Evolutionary conservation across 257 asterid species (phyloP).

Genomic region (Nicotiana undulata): DNA sequence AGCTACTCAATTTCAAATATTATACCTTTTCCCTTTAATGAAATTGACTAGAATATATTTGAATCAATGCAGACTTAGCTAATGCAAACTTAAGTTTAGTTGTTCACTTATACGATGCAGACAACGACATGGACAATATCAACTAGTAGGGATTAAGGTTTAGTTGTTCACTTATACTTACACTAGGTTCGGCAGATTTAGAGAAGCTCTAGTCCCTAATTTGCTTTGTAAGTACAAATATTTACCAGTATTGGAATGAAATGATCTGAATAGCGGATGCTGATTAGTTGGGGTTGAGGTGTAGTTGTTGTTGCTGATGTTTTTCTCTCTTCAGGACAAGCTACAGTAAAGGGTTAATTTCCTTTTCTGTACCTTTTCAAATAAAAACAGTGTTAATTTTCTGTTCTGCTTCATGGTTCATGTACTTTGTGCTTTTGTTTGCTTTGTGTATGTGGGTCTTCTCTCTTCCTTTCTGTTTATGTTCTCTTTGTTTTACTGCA

Average conservation of each 20-base stretch:
- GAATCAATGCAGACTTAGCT: not conserved
- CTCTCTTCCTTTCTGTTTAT: constrained; percentile 9
- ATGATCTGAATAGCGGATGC: not conserved
- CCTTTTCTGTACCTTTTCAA: not conserved
- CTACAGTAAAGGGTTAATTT: not conserved
- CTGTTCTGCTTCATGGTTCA: not conserved
- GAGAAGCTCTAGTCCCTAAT: not conserved
- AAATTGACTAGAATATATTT: not conserved
- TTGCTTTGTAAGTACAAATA: not conserved
- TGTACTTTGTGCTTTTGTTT: constrained; percentile 5
- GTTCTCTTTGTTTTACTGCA: constrained; percentile 11
- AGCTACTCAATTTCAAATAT: too few species aligned
- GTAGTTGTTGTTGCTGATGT: not conserved
- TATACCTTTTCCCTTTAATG: not conserved
- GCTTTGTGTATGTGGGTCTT: constrained; percentile 17
- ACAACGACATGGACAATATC: not conserved
- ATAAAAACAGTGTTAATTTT: not conserved
- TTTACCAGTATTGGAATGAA: not conserved
- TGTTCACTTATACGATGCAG: not conserved
- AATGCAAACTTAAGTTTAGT: not conserved
- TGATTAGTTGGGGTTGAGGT: not conserved
- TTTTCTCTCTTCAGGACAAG: not conserved
- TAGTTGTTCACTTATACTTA: not conserved
- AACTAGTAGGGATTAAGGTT: not conserved
- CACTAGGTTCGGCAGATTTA: not conserved